These are phyloP conservation scores for Pyrenula massariospora DNA, from an alignment of 495 filamentous ascomycete species.

Conservation along the genomic window DNA sequence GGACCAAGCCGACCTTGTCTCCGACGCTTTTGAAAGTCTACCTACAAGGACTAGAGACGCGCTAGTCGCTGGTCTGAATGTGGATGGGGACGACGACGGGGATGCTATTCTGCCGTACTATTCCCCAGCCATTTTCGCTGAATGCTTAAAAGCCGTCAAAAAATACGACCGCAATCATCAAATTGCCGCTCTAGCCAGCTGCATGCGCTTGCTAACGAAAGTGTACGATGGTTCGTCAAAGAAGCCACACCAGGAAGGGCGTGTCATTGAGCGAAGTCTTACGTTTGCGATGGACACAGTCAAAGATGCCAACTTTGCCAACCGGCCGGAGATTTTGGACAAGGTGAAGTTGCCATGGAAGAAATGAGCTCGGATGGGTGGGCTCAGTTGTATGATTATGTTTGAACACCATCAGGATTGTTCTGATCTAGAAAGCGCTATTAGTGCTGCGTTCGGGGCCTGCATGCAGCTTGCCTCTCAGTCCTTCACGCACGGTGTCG, in stretches of 20 bases:
- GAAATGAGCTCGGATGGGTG: background rate
- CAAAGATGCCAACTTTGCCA: conserved; percentile 4
- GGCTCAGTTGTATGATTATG: no score
- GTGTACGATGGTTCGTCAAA: conserved; percentile 5
- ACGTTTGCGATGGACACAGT: conserved; percentile 8
- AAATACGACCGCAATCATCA: background rate
- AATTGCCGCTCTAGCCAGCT: conserved; percentile 2
- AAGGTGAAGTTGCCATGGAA: conserved; percentile 1
- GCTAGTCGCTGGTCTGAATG: conserved; percentile 13
- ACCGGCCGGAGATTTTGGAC: conserved; percentile 9
- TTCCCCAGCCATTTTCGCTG: conserved; percentile 10
- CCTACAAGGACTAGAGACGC: background rate
- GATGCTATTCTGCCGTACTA: conserved; percentile 14
- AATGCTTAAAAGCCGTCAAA: conserved; percentile 1
- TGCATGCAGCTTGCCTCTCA: no score
- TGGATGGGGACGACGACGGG: conserved; percentile 12
- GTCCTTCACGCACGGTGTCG: no score
- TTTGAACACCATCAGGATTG: no score
- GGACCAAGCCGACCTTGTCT: conserved; percentile 6
- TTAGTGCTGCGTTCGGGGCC: no score
- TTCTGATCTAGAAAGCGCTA: no score
- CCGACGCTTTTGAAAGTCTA: conserved; percentile 7
- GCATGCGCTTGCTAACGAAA: conserved; percentile 12
- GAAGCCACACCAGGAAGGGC: background rate
- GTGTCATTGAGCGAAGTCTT: conserved; percentile 10